Base-by-base conservation (phyloP, 805 yeast genomes). In the Vanderwaltozyma polyspora region DNA sequence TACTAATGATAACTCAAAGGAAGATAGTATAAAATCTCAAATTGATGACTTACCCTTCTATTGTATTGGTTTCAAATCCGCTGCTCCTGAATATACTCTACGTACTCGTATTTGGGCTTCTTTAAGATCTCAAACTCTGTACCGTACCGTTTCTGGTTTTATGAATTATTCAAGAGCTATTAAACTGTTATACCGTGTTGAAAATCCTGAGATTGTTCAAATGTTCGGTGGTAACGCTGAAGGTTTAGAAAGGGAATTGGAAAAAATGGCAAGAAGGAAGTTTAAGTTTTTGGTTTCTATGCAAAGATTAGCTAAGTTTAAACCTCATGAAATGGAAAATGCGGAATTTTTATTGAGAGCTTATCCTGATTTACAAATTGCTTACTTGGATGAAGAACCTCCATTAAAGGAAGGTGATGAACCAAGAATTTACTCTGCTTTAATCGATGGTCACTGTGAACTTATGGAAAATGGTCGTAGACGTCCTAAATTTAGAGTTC, bases 41-140 rank as follows among this genome's bases (percentile, higher is more conserved):
- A 79, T 80, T 54, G 94, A 82, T 57, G 95, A 87, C 51, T 66
- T 84, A 52, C 95, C 96, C 38, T 89, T 85, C 67, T 85, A 84
- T 67, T 83, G 94, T 60, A 82, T 89, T 57, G 98, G 97, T 60
- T 89, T 85, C 76, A 89, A 91, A 66, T 77, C 93, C 50, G 95
- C 96, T 49, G 93, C 95, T 39, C 96, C 96, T 25, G 95, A 87
- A 59, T 91, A 84, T 65, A 84, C 94, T 36, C 66, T 91, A 55
- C 79, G 98, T 67, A 91, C 97, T 8, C 74, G 98, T 67, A 85
- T 89, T 49, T 89, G 98, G 98, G 98, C 98, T 27, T 89, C 97
- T 19, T 72, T 91, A 52, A 77, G 98, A 64, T 81, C 95, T 27
- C 98, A 89, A 68, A 91, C 98, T 24, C 67, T 89, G 52, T 89